Evolutionary conservation across 2,329 filamentous ascomycete genomes (phyloP).

Genomic region (Aspergillus spinulosporus): DNA sequence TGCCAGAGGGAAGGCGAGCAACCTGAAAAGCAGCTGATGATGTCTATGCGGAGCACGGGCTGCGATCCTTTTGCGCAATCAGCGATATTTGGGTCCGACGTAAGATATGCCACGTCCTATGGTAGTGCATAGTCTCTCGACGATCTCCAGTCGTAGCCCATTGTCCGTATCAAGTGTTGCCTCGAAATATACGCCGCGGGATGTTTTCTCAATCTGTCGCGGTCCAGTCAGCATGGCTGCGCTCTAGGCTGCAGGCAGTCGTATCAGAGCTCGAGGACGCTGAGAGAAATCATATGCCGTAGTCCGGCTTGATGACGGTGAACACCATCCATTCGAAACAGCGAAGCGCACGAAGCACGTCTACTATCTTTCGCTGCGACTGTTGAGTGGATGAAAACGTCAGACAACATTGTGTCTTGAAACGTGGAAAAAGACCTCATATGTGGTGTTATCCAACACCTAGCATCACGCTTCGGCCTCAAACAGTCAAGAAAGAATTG

Average conservation of each 20-base stretch:
- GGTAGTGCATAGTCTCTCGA: too few relatives aligned
- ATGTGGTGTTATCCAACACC: not conserved
- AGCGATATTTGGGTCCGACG: too few relatives aligned
- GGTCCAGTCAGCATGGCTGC: not conserved
- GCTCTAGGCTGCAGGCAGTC: not conserved
- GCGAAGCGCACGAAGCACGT: not conserved
- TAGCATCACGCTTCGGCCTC: not conserved
- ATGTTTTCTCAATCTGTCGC: not conserved
- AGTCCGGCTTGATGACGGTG: not conserved
- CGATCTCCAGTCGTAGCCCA: too few relatives aligned
- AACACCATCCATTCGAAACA: not conserved
- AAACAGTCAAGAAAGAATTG: not conserved
- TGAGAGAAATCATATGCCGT: not conserved
- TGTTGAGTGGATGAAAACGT: not conserved
- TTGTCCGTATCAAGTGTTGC: too few relatives aligned
- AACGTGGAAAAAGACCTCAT: not conserved
- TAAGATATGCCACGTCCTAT: too few relatives aligned
- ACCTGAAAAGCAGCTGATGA: too few relatives aligned
- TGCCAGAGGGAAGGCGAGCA: too few relatives aligned
- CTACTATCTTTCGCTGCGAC: not conserved
- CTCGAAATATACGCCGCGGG: too few relatives aligned
- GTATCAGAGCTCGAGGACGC: not conserved
- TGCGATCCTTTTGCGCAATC: too few relatives aligned
- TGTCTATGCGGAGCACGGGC: too few relatives aligned
- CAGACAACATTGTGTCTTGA: not conserved